These are phyloP conservation scores for Penicillium paradoxum DNA, from an alignment of 495 filamentous ascomycete species.

Conservation along the genomic window DNA sequence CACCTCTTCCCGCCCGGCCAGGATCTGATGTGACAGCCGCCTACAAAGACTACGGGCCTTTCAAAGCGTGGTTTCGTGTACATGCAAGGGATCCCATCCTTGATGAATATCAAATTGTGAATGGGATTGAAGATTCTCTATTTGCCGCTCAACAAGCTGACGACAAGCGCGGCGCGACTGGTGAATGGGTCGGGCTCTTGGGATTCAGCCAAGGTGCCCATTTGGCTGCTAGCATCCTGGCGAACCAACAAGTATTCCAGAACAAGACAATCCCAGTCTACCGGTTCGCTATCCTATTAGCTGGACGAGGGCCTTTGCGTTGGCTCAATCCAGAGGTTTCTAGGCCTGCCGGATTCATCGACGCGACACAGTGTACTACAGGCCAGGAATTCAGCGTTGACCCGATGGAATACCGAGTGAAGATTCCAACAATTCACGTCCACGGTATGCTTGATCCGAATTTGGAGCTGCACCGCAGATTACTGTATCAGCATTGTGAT, in stretches of 20 bases:
- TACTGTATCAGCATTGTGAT: neutral
- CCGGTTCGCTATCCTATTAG: neutral
- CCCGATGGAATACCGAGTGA: neutral
- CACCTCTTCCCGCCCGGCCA: slow-evolving; percentile 46
- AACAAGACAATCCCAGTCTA: too few relatives aligned
- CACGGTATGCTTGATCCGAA: neutral
- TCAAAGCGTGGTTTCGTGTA: slow-evolving; percentile 51
- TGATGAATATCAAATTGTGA: neutral
- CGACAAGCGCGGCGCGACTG: neutral
- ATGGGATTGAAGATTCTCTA: neutral
- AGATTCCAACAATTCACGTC: neutral
- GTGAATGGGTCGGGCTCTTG: neutral
- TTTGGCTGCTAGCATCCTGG: neutral
- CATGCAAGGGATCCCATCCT: neutral
- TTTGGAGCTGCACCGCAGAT: neutral
- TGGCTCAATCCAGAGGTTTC: neutral
- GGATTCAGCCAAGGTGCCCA: neutral
- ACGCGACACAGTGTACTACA: neutral
- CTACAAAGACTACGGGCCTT: slow-evolving; percentile 52
- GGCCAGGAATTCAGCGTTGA: neutral
- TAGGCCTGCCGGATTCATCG: neutral
- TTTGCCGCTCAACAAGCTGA: neutral
- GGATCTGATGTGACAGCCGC: slow-evolving; percentile 50
- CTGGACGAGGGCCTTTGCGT: neutral
- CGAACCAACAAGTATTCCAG: neutral